These are phyloP conservation scores for Sclerospora graminicola DNA, from an alignment of 352 stramenopile species.

Conservation along the genomic window DNA sequence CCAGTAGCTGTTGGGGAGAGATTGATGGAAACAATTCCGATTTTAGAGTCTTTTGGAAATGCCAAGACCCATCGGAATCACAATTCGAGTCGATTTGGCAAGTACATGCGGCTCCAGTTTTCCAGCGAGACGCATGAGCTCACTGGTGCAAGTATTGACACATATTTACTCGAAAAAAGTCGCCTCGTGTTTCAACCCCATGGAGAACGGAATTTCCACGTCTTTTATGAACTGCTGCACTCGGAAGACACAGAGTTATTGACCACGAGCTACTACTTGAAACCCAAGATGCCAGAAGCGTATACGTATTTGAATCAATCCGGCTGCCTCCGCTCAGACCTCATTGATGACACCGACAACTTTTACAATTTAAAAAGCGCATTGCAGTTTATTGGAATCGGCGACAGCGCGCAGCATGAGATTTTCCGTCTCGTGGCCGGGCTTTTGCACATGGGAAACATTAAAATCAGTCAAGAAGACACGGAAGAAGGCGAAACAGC, in stretches of 20 bases:
- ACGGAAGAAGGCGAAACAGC: constrained; percentile 65
- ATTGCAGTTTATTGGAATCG: constrained; percentile 67
- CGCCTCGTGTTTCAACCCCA: constrained; percentile 66
- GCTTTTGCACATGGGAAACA: constrained; percentile 73
- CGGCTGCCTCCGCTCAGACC: constrained; percentile 57
- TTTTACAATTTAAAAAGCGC: constrained; percentile 54
- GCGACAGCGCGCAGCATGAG: constrained; percentile 45
- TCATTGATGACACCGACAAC: constrained; percentile 61
- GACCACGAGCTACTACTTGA: constrained; percentile 36
- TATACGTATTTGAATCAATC: constrained; percentile 74
- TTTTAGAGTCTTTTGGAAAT: constrained; percentile 86
- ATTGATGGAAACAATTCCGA: constrained; percentile 87
- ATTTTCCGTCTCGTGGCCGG: constrained; percentile 69
- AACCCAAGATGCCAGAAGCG: constrained; percentile 40
- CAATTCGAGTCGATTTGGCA: constrained; percentile 88
- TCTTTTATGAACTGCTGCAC: constrained; percentile 78
- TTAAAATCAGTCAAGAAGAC: constrained; percentile 57
- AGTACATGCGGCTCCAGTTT: constrained; percentile 86
- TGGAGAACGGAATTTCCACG: constrained; percentile 79
- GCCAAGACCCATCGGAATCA: constrained; percentile 86
- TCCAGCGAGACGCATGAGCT: constrained; percentile 61
- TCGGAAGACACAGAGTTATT: constrained; percentile 46
- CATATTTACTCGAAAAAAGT: constrained; percentile 77
- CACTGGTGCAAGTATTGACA: constrained; percentile 67
- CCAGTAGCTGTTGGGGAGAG: constrained; percentile 59